These are phyloP conservation scores for Hygrophoropsis aurantiaca DNA, from an alignment of 768 basidiomycete genomes.

Conservation along the genomic window DNA sequence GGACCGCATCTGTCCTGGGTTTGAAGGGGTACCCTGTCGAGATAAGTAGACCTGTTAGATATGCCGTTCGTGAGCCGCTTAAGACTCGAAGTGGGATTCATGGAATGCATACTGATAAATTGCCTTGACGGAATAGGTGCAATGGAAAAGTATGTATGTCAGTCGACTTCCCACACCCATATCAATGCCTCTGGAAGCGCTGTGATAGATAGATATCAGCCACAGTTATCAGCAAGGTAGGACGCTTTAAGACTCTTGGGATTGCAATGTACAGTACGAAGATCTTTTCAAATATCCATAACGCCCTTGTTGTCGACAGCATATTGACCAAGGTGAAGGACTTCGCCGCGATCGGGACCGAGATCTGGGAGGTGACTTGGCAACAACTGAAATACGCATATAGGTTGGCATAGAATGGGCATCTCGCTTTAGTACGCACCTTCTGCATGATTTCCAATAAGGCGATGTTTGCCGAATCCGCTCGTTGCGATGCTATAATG, in stretches of 20 bases:
- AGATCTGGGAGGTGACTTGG: conserved; percentile 47
- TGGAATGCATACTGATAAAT: no score
- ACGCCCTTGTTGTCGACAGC: conserved; percentile 51
- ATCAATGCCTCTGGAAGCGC: conserved; percentile 53
- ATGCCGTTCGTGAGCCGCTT: no score
- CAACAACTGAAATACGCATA: background rate
- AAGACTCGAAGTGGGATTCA: no score
- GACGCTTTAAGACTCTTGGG: conserved; percentile 44
- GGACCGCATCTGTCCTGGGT: no score
- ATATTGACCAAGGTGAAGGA: conserved; percentile 45
- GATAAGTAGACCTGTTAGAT: no score
- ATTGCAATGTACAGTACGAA: conserved; percentile 50
- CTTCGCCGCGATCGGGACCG: conserved; percentile 53
- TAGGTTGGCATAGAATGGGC: no score
- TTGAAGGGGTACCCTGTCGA: no score
- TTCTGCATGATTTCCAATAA: no score
- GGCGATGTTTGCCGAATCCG: no score
- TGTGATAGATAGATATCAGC: no score
- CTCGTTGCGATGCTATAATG: no score
- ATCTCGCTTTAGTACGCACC: no score
- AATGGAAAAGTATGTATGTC: conserved; percentile 58
- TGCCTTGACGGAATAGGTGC: conserved; percentile 54
- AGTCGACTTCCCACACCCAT: conserved; percentile 55
- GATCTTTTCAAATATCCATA: conserved; percentile 57
- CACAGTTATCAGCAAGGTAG: conserved; percentile 3